Evolutionary conservation across 2,329 filamentous ascomycete species (phyloP), one percentile per base, ranked within the genome.

Genomic region (Aspergillus cejpii): DNA sequence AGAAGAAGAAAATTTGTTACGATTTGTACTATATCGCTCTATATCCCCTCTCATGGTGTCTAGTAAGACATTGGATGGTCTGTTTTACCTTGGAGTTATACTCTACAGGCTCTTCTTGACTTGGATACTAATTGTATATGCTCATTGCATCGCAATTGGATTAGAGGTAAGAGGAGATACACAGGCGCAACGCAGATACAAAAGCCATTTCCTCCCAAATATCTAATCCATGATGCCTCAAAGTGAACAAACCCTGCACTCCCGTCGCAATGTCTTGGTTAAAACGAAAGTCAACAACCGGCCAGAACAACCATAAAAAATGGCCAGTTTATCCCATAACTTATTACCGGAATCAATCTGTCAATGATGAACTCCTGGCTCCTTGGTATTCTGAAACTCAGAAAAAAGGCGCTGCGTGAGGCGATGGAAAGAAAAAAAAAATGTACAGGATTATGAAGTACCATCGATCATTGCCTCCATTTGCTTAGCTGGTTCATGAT

Each of bases 401-500:
- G 14, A 49, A 43, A 44, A 50, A 31, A 45, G 42, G 23, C 38
- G 48, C 33, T 45, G 26, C 34, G 48, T n/a, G n/a, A n/a, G n/a
- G n/a, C n/a, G 26, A 45, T 46, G 49, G 41, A 31, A 38, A 40
- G 45, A 52, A 41, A 56, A 52, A 51, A 53, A 39, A 44, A 46
- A 46, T 55, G 49, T 47, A 52, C 48, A 55, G 27, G 43, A 43
- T 52, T 41, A 52, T 48, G 47, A 50, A 40, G 47, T 42, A 38
- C 45, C 46, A 45, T 49, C 53, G 52, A 50, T 68, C 62, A 72
- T 60, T 69, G 68, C 56, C 69, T 71, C 65, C 69, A 73, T 56
- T 70, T 70, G 28, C 66, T 60, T 45, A 74, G 50, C 44, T 74
- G 71, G 44, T 71, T 68, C 62, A 74, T 69, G 39, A 74, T 66